phyloP scores from a whole-genome alignment of 805 yeast species.

The Yarrowia divulgata region DNA sequence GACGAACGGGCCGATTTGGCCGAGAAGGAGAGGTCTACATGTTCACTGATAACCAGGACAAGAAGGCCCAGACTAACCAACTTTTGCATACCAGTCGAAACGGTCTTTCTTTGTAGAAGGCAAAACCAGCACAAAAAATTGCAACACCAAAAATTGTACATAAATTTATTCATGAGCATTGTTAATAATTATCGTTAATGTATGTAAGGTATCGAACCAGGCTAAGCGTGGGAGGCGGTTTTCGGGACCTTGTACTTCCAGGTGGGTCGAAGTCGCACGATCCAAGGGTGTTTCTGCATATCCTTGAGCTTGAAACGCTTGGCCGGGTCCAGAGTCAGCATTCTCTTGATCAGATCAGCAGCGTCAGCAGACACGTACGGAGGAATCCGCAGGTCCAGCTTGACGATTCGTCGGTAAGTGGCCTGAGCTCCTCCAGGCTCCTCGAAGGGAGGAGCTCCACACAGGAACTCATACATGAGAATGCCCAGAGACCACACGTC shows the following conservation, averaged over 20 bases:
- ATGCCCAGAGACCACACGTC: conserved; percentile 96
- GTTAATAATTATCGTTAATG: conserved; percentile 25
- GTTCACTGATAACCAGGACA: conserved; percentile 69
- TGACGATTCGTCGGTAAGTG: conserved; percentile 81
- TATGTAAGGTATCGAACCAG: conserved; percentile 7
- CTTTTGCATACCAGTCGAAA: conserved; percentile 37
- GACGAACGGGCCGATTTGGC: conserved; percentile 93
- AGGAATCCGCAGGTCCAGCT: conserved; percentile 79
- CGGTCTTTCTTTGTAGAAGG: conserved; percentile 18
- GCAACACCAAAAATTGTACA: conserved; percentile 11
- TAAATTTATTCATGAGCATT: conserved; percentile 31
- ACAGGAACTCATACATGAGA: conserved; percentile 80
- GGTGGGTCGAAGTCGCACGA: conserved; percentile 62
- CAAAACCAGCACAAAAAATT: not conserved
- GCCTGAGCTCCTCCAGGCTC: conserved; percentile 71
- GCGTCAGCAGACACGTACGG: conserved; percentile 74
- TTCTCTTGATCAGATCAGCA: conserved; percentile 67
- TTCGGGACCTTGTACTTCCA: conserved; percentile 56
- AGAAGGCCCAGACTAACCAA: conserved; percentile 75
- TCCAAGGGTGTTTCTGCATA: conserved; percentile 85
- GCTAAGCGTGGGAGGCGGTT: not conserved
- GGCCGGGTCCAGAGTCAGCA: conserved; percentile 73
- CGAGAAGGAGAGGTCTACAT: conserved; percentile 87
- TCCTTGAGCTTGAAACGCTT: conserved; percentile 67
- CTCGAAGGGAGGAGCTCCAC: conserved; percentile 92